Evolutionary conservation across 306 rosid species (phyloP).

Genomic region (Argentina anserina): DNA sequence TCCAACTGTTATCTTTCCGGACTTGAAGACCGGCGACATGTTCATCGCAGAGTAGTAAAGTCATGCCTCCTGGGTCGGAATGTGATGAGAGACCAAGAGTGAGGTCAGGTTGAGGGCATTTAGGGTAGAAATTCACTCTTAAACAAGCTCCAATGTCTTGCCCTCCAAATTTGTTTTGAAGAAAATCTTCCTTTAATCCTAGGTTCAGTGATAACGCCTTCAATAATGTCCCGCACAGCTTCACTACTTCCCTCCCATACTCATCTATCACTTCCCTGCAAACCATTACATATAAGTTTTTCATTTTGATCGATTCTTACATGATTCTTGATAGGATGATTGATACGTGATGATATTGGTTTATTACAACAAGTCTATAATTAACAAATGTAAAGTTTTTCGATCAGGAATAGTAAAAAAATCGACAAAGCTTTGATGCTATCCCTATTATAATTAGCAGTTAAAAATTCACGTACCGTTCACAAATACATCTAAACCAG

Average conservation of each 20-base stretch:
- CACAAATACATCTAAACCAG: not conserved
- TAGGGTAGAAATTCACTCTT: constrained; percentile 77
- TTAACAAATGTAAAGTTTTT: too few relatives aligned
- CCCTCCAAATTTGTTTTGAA: constrained; percentile 67
- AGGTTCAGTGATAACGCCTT: constrained; percentile 58
- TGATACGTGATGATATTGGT: too few relatives aligned
- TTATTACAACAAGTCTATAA: too few relatives aligned
- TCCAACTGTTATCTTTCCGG: constrained; percentile 51
- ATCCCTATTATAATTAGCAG: too few relatives aligned
- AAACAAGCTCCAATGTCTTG: constrained; percentile 73
- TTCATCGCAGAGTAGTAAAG: constrained; percentile 59
- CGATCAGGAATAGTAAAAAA: too few relatives aligned
- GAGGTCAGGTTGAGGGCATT: constrained; percentile 74
- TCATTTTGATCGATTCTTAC: not conserved
- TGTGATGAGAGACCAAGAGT: constrained; percentile 82
- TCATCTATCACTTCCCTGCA: constrained; percentile 70
- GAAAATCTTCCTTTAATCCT: constrained; percentile 46
- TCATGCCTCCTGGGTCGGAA: constrained; percentile 89
- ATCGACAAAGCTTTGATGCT: too few relatives aligned
- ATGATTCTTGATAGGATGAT: not conserved
- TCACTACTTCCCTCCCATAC: constrained; percentile 75
- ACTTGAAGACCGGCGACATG: constrained; percentile 77
- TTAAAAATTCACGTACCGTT: not conserved
- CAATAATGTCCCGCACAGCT: constrained; percentile 61
- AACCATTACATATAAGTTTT: not conserved